phyloP scores from a whole-genome alignment of 495 filamentous ascomycete genomes.

The Tuber melanosporum region DNA sequence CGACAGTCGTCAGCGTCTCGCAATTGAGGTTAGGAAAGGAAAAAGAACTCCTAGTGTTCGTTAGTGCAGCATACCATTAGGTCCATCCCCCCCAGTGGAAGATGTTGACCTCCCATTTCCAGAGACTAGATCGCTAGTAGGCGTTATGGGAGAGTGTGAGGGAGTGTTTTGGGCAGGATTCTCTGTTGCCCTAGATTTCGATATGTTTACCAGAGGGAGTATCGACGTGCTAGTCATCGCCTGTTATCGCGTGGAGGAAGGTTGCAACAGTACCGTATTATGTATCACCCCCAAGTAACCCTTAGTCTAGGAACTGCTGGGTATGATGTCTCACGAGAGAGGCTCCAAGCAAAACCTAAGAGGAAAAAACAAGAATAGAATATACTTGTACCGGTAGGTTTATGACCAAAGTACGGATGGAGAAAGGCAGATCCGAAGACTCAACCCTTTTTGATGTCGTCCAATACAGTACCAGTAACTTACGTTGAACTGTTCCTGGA shows the following conservation, averaged over 20 bases:
- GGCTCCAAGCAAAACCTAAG: conserved; percentile 12
- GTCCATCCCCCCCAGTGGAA: conserved; percentile 21
- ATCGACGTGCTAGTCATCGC: conserved; percentile 32
- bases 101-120: conserved; percentile 18
- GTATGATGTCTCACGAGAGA: conserved; percentile 11
- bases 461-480: background rate
- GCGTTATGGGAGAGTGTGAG: conserved; percentile 2
- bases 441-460: background rate
- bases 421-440: background rate
- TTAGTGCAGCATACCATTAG: background rate
- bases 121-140: conserved; percentile 10
- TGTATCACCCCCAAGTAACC: conserved; percentile 12
- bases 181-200: conserved; percentile 17
- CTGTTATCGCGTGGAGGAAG: conserved; percentile 20
- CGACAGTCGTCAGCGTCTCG: conserved; percentile 18
- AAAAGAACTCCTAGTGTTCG: background rate
- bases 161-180: conserved; percentile 15
- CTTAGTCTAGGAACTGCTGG: conserved; percentile 8
- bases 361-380: background rate
- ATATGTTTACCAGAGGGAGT: conserved; percentile 30
- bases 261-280: conserved; percentile 29
- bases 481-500: background rate
- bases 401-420: background rate
- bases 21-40: background rate
- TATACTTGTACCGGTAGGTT: background rate